Base-by-base conservation (phyloP, 2,329 filamentous ascomycete genomes). In the Calonectria hongkongensis region DNA sequence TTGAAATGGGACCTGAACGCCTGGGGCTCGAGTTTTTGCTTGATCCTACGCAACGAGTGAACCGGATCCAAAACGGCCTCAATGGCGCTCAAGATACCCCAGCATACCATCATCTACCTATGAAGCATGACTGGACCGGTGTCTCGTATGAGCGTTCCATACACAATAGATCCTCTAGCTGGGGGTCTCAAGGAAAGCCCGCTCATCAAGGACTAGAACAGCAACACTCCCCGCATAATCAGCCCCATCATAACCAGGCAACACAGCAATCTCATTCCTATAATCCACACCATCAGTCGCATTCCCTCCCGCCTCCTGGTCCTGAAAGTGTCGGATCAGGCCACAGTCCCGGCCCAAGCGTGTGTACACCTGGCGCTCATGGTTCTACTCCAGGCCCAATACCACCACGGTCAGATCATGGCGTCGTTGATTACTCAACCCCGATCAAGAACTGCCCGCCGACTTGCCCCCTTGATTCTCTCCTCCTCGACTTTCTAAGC, bases 401-500 rank as follows among this genome's bases (percentile, higher is more conserved):
- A 2, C 74, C 78, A n/a, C 58, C 72, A 21, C 78, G 77, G 5
- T 76, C 75, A 28, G 75, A 78, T 30, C 70, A 68, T 28, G 72
- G 10, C 51, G 36, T 73, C 18, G 63, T 78, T 36, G 73, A 78
- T 30, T 81, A 81, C 69, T 76, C 82, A 27, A 68, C 73, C 27
- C 80, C 88, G 41, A 84, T 93, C 62, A 88, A 88, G 73, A 94
- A 95, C 79, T 87, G 89, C 25, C 82, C 88, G 2, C 89, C 94
- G 1, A 95, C 94, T 0, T 97, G 94, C 81, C 91, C 94, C 0
- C 88, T 98, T 2, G 95, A 98, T 80, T 88, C 87, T 50, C 89
- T 98, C n/a, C 88, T 98, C 54, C 89, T 96, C 28, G 93, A 96
- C 81, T 97, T 97, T 79, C 88, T 97, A 33, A 88, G 90, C 30